Base-by-base conservation (phyloP, 768 basidiomycete species). In the Lactarius evosmus region DNA sequence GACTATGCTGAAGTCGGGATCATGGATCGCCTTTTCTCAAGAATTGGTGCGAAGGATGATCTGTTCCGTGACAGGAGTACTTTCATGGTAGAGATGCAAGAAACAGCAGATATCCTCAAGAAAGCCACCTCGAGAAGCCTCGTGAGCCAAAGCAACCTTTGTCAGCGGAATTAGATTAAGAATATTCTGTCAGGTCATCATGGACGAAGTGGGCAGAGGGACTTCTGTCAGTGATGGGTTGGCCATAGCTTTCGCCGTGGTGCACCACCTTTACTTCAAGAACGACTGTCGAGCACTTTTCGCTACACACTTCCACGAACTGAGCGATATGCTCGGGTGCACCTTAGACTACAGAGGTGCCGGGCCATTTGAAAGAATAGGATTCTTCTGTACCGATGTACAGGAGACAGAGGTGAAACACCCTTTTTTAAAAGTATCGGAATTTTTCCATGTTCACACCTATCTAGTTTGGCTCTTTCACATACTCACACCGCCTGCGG, bases 121-220 rank as follows among this genome's bases (percentile, higher is more conserved):
- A 84, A 86, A 25, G 95, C 97, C 3, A 97, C 95, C 8, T 75
- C 83, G 2, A 83, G 79, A 61, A 97, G 95, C 66, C 79, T 99
- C 60, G 95, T 93, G 69, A 66, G 86, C 76, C 25, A 32, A 56
- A 57, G 40, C 16, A 16, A 16, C 8, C 30, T 41, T 9, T 40
- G 29, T 25, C 32, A 12, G 29, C 5, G 51, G 29, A 22, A 0
- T 65, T 34, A 56, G 55, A 22, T 40, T 5, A 59, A 49, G 38
- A 7, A 62, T 34, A 30, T 50, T 27, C 30, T 14, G 27, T 1
- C 69, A 95, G 93, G 90, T 98, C n/a, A 95, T 99, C 66, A 95
- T 99, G 93, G 96, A 99, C 72, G 96, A 99, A 78, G 95, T 99
- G n/a, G 96, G 96, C 7, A 79, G 96, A 69, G 96, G 96, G 36